These are phyloP conservation scores for Clathrospora elynae DNA, from an alignment of 2,329 filamentous ascomycete genomes.

Conservation along the genomic window DNA sequence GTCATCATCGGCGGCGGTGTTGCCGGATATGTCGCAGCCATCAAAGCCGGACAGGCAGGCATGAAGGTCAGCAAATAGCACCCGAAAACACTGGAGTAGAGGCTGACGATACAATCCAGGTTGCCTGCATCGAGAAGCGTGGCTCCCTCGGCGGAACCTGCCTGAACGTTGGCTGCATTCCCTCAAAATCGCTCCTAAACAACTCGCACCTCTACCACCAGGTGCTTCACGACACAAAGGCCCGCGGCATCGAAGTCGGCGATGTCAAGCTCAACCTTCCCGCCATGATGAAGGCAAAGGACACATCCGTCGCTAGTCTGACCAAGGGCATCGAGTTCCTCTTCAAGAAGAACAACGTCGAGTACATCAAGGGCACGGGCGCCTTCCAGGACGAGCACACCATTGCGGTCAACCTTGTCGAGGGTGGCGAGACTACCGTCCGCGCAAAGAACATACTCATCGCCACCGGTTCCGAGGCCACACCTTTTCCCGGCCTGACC, in stretches of 20 bases:
- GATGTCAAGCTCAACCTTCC: constrained; percentile 95
- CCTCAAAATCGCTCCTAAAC: constrained; percentile 98
- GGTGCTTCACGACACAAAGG: constrained; percentile 94
- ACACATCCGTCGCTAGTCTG: constrained; percentile 81
- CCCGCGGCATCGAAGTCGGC: constrained; percentile 94
- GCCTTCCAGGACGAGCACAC: constrained; percentile 88
- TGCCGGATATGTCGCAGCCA: constrained; percentile 96
- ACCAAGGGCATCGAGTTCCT: constrained; percentile 98
- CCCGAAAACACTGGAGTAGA: constrained; percentile 1
- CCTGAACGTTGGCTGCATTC: constrained; percentile 98
- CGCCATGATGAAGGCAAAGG: constrained; percentile 99
- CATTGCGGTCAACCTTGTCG: constrained; percentile 84
- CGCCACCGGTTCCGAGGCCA: constrained; percentile 92
- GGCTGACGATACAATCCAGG: constrained; percentile 59
- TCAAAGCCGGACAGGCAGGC: constrained; percentile 97
- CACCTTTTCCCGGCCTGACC: constrained; percentile 92
- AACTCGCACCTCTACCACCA: constrained; percentile 99
- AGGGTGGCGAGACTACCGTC: constrained; percentile 87
- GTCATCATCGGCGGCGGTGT: constrained; percentile 98
- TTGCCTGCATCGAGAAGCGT: constrained; percentile 97
- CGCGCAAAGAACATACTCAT: constrained; percentile 97
- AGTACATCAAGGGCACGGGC: constrained; percentile 94
- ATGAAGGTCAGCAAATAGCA: constrained; percentile 70
- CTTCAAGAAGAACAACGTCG: constrained; percentile 98
- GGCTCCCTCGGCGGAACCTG: constrained; percentile 94